phyloP scores from a whole-genome alignment of 352 stramenopile genomes.

The Phytophthora sansomeana region DNA sequence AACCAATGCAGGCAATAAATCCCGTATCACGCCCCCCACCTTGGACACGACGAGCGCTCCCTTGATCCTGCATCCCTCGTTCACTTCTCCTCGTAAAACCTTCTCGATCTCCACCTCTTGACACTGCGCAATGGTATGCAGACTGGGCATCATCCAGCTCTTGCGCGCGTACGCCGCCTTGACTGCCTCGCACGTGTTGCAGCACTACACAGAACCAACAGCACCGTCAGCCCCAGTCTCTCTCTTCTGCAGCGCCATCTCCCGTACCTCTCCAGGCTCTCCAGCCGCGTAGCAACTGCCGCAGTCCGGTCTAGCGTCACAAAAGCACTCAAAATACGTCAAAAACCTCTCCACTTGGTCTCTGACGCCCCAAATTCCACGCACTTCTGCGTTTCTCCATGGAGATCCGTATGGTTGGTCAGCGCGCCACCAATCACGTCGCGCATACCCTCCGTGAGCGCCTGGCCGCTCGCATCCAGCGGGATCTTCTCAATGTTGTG shows the following conservation, averaged over 20 bases:
- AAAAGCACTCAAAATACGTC: conserved; percentile 5
- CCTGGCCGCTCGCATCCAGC: conserved; percentile 57
- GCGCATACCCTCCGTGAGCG: conserved; percentile 55
- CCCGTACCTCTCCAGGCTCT: conserved; percentile 43
- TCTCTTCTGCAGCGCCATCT: conserved; percentile 19
- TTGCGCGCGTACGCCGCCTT: conserved; percentile 71
- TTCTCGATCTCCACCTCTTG: conserved; percentile 83
- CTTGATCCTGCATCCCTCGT: conserved; percentile 82
- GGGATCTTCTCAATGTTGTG: conserved; percentile 85
- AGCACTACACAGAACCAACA: conserved; percentile 48
- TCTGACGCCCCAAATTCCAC: background rate
- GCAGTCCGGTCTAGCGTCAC: conserved; percentile 53
- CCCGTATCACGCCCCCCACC: conserved; percentile 35
- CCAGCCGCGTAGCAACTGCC: conserved; percentile 84
- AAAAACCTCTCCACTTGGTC: background rate
- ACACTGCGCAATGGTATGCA: conserved; percentile 82
- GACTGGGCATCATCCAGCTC: conserved; percentile 82
- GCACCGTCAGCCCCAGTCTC: background rate
- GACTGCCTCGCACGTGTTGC: conserved; percentile 72
- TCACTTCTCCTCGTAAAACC: conserved; percentile 75
- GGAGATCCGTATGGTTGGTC: conserved; percentile 75
- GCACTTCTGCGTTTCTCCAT: conserved; percentile 59
- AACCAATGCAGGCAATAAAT: too few relatives aligned
- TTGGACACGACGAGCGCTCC: conserved; percentile 81
- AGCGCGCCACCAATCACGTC: conserved; percentile 75